phyloP scores from a whole-genome alignment of 164 flowering plant genomes.

The Stephania yunnanensis region DNA sequence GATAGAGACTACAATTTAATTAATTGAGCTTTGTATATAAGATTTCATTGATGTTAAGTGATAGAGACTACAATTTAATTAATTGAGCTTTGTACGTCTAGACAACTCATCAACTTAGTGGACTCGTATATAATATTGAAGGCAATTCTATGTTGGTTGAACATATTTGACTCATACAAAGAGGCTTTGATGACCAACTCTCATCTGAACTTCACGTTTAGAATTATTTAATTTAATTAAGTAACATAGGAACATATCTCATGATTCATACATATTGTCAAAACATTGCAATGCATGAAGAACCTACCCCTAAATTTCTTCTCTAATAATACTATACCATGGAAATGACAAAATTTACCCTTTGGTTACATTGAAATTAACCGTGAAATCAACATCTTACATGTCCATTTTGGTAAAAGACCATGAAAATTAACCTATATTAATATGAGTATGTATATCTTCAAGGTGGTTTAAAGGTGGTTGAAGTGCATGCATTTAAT shows the following conservation, averaged over 20 bases:
- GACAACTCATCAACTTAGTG: too few relatives aligned
- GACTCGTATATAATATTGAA: too few relatives aligned
- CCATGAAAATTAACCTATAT: neutral
- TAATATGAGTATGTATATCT: neutral
- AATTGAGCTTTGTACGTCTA: too few relatives aligned
- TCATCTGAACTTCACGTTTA: neutral
- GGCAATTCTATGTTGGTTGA: neutral
- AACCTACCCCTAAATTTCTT: conserved; percentile 2
- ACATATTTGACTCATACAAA: conserved; percentile 7
- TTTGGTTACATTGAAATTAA: neutral
- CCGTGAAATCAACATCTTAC: neutral
- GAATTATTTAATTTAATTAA: too few relatives aligned
- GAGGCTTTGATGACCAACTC: conserved; percentile 16
- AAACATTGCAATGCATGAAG: conserved; percentile 1
- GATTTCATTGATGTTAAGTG: too few relatives aligned
- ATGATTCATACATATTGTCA: neutral
- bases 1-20: too few relatives aligned
- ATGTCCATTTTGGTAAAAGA: neutral
- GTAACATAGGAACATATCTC: neutral
- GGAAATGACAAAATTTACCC: neutral
- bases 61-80: too few relatives aligned
- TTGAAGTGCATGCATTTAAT: neutral
- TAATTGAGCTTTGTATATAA: too few relatives aligned
- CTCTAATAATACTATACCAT: too few relatives aligned
- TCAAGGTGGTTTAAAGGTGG: neutral